phyloP scores from a whole-genome alignment of 257 asterid genomes.

The Eustoma russellianum region DNA sequence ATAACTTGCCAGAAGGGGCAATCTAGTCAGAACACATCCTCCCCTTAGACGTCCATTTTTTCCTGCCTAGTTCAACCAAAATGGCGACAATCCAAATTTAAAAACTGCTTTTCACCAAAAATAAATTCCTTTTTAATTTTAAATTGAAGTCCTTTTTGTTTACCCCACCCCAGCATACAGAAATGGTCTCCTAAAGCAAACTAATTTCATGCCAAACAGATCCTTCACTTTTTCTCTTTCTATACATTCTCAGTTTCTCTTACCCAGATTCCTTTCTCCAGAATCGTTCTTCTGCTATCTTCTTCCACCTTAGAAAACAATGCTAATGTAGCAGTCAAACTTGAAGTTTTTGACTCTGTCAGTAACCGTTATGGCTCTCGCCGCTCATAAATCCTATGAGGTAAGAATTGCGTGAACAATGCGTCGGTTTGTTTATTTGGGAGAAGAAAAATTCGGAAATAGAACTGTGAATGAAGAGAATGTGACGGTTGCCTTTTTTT shows the following conservation, averaged over 20 bases:
- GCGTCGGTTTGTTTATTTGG: background rate
- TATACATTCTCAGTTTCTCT: background rate
- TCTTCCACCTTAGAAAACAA: background rate
- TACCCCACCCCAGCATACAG: background rate
- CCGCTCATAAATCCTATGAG: slow-evolving; percentile 4
- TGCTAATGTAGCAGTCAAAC: background rate
- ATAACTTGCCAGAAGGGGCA: too few species aligned
- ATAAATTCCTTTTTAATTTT: background rate
- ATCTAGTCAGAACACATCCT: too few species aligned
- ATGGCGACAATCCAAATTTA: slow-evolving; percentile 5
- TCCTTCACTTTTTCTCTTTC: background rate
- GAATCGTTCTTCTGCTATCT: background rate
- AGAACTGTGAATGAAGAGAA: background rate
- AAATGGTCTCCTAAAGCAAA: slow-evolving; percentile 4
- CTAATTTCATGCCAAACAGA: too few species aligned
- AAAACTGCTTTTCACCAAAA: background rate
- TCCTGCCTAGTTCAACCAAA: background rate
- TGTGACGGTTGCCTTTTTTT: slow-evolving; percentile 1
- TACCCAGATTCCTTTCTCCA: slow-evolving; percentile 20
- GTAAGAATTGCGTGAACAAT: slow-evolving; percentile 1
- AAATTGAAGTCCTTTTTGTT: background rate
- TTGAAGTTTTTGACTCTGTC: background rate
- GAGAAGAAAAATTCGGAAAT: background rate
- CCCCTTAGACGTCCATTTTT: too few species aligned
- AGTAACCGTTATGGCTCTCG: slow-evolving; percentile 20